Conservation (phyloP, 768 basidiomycete species). For the Clitopilus passeckerianus region DNA sequence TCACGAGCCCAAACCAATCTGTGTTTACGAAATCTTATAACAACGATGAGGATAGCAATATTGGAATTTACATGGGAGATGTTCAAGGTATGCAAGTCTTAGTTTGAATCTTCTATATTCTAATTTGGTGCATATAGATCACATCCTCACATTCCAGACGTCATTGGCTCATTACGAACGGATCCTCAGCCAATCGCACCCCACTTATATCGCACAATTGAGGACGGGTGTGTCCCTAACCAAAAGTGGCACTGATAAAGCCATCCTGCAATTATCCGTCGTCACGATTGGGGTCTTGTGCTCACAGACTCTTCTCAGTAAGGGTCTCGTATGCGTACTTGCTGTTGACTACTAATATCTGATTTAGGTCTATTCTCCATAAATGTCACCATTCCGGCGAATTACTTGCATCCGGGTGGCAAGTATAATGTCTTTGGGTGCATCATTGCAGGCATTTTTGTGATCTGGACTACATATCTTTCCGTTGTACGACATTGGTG, state of each 20-base stretch:
- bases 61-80: slow-evolving; percentile 87
- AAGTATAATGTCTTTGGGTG: slow-evolving; percentile 52
- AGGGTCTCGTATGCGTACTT: not conserved
- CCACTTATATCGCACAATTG: slow-evolving; percentile 78
- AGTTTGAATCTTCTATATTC: not conserved
- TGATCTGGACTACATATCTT: slow-evolving; percentile 41
- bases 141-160: slow-evolving; percentile 84
- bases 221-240: slow-evolving; percentile 54
- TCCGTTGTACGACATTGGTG: slow-evolving; percentile 60
- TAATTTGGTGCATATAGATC: slow-evolving; percentile 50
- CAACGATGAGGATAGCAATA: slow-evolving; percentile 54
- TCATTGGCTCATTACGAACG: slow-evolving; percentile 83
- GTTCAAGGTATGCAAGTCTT: slow-evolving; percentile 61
- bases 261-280: slow-evolving; percentile 61
- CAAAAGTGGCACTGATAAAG: slow-evolving; percentile 60
- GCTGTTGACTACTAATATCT: not conserved
- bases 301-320: slow-evolving; percentile 56
- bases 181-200: slow-evolving; percentile 83
- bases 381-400: slow-evolving; percentile 64
- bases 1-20: slow-evolving; percentile 35
- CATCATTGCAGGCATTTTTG: slow-evolving; percentile 39
- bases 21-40: slow-evolving; percentile 29
- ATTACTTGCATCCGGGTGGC: slow-evolving; percentile 27
- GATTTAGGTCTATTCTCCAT: slow-evolving; percentile 62
- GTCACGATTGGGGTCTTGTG: slow-evolving; percentile 66